Base-by-base conservation (phyloP, 2,329 filamentous ascomycete genomes). In the Aspergillus oerlinghausenensis region DNA sequence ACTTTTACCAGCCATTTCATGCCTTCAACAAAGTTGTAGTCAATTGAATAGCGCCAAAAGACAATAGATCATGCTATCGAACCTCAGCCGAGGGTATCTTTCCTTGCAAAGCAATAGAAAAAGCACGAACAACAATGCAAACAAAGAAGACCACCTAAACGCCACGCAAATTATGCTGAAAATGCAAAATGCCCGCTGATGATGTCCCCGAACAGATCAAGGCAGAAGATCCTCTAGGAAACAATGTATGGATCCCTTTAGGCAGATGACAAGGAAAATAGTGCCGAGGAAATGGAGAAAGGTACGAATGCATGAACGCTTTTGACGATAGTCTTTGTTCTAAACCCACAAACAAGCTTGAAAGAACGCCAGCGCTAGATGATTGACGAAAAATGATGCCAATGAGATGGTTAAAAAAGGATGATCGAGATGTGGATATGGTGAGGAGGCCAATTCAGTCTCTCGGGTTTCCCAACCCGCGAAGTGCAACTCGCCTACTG, bases 401-500 rank as follows among this genome's bases (percentile, higher is more conserved):
- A 23, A 55, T 38, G 21, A 53, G 14, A 17, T 60, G 23, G 17
- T 7, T 26, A 49, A 10, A 29, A 29, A 32, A 25, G 57, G 50
- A 49, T 40, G 49, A 38, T 17, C 32, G 49, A 55, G 35, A 49
- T 25, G 21, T 48, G 25, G 45, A 54, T 47, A 9, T 8, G 50
- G 28, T 42, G 21, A 45, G 45, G 19, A 52, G 45, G 25, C 25
- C 25, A 26, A 26, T 11, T 50, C 19, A 35, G 23, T 48, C 5
- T 52, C 62, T 61, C 51, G 64, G 68, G 58, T 55, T 69, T 21
- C 61, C 68, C 42, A 77, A 63, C 17, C 74, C 73, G 35, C 67
- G 70, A 7, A 77, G 63, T 14, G 67, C 67, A 35, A 77, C 71
- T 7, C 75, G 71, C 58, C 70, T 70, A 58, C 72, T 76, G 9